phyloP scores from a whole-genome alignment of 208 protist species.

The Leishmania tropica region DNA sequence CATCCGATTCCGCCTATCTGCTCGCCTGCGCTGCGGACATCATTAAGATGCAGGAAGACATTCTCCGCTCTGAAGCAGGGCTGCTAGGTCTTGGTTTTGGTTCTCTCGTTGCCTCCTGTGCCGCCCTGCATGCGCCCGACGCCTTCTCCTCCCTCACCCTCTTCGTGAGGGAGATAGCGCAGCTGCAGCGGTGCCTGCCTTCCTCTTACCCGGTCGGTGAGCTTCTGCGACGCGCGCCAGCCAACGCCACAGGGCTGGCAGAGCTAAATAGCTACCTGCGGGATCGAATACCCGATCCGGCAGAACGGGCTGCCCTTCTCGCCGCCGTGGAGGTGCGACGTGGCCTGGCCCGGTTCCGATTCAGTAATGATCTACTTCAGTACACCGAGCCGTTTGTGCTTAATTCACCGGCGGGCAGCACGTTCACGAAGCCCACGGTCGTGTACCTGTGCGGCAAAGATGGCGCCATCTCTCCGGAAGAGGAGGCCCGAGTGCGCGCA shows the following conservation, averaged over 20 bases:
- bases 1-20: conserved; percentile 27
- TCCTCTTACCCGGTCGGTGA: conserved; percentile 29
- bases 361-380: conserved; percentile 42
- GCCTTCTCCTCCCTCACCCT: conserved; percentile 62
- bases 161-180: conserved; percentile 50
- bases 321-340: conserved; percentile 42
- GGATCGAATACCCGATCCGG: conserved; percentile 37
- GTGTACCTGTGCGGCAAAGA: conserved; percentile 39
- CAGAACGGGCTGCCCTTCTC: conserved; percentile 64
- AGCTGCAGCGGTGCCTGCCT: conserved; percentile 52
- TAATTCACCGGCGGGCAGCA: conserved; percentile 7
- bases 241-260: conserved; percentile 20
- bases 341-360: conserved; percentile 39
- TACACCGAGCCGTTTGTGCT: conserved; percentile 26
- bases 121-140: conserved; percentile 61
- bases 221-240: conserved; percentile 32
- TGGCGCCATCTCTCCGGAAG: conserved; percentile 19
- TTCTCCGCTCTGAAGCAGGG: conserved; percentile 45
- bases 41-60: conserved; percentile 48
- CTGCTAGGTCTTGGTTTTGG: conserved; percentile 77
- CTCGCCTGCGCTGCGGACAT: conserved; percentile 66
- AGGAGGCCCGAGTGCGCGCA: conserved; percentile 29
- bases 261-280: conserved; percentile 54
- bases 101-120: conserved; percentile 61
- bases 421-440: conserved; percentile 48